A percentile compares a stretch with the other conserved stretches of the same genome.
These are phyloP conservation scores for Lenzites betulinus DNA, from an alignment of 768 basidiomycete species.

Conservation along the genomic window DNA sequence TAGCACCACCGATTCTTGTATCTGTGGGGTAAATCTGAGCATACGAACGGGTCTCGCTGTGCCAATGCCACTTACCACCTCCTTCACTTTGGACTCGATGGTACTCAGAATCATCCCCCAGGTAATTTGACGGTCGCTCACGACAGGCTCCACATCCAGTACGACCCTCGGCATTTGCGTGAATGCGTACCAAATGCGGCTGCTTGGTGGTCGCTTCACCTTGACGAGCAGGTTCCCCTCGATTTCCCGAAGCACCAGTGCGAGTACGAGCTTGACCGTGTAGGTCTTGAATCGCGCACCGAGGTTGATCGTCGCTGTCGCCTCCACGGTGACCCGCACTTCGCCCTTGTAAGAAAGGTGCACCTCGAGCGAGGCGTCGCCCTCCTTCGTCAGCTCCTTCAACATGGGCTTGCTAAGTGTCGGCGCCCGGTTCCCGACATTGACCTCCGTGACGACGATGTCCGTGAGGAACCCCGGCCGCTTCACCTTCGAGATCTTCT, in stretches of 20 bases:
- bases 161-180: slow-evolving; percentile 88
- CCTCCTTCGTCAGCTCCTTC: slow-evolving; percentile 93
- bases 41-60: slow-evolving; percentile 4
- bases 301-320: slow-evolving; percentile 84
- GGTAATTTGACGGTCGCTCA: slow-evolving; percentile 91
- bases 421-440: slow-evolving; percentile 81
- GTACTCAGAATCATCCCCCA: slow-evolving; percentile 91
- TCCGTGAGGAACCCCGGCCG: slow-evolving; percentile 85
- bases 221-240: slow-evolving; percentile 90
- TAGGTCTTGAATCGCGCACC: slow-evolving; percentile 87
- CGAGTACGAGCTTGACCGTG: slow-evolving; percentile 85
- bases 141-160: slow-evolving; percentile 88
- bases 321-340: slow-evolving; percentile 85
- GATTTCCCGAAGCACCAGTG: slow-evolving; percentile 83
- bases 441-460: slow-evolving; percentile 84
- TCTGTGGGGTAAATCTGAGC: slow-evolving; percentile 50
- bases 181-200: slow-evolving; percentile 95
- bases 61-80: slow-evolving; percentile 63
- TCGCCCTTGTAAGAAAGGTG: slow-evolving; percentile 85
- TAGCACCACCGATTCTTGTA: slow-evolving; percentile 90
- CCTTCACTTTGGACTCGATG: slow-evolving; percentile 86
- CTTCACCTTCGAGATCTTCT: slow-evolving; percentile 91
- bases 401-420: slow-evolving; percentile 97
- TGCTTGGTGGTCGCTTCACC: slow-evolving; percentile 93
- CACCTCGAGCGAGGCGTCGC: slow-evolving; percentile 88